Base-by-base conservation (phyloP, 495 filamentous ascomycete genomes). In the Amniculicola lignicola region DNA sequence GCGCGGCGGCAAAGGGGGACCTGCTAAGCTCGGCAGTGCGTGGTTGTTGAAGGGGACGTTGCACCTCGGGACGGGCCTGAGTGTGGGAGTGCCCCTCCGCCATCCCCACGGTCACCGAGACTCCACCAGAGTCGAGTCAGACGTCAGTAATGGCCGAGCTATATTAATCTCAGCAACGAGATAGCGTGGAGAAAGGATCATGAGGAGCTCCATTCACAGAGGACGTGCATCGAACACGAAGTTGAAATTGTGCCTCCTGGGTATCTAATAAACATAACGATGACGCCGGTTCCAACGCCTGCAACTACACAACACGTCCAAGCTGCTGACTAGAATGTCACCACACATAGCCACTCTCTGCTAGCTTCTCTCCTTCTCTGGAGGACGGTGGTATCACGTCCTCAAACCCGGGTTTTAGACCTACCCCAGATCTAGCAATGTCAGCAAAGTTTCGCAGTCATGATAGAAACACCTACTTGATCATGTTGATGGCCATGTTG, bases 401-500 rank as follows among this genome's bases (percentile, higher is more conserved):
- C 41, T 54, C 27, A 27, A 54, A 54, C 3, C 49, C 49, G 24
- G 35, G 36, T 29, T 23, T 9, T 9, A 52, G 37, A 6, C 53
- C 43, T 18, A 18, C 19, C 23, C 44, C 37, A 5, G 31, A 36
- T 44, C 27, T 51, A 24, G 19, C 22, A 35, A 28, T 2, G 22
- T 37, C 19, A 40, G 53, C 21, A 27, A 41, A 10, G 44, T 41
- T 21, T 7, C 29, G 29, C n/a, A 7, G 7, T n/a, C 7, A 33
- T 7, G 7, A 33, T 7, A 33, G n/a, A 7, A 33, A 7, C 7
- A 73, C 77, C 66, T 70, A 82, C 78, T 79, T 80, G 3, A 86
- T 66, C 49, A 73, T 81, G 50, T 75, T 75, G 29, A 79, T 75
- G 61, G 85, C 85, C 47, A 87, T 63, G 51, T 83, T 75, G 7